Percentiles rank a stretch among this genome's conserved stretches.
Evolutionary conservation across 805 yeast genomes (phyloP).

Genomic region (Wickerhamomyces tratensis): DNA sequence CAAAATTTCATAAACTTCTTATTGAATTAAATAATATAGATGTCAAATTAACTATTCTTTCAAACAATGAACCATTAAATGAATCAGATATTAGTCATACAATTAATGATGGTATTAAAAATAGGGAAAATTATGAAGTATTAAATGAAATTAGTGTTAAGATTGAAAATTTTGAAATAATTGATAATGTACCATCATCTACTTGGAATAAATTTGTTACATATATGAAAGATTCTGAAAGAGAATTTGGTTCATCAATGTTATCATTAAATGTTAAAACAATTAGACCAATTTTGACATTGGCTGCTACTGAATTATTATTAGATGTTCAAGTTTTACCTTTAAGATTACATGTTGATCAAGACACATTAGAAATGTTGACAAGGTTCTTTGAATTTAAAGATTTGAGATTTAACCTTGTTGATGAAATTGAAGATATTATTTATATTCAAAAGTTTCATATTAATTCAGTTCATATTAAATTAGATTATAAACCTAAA

Average conservation of each 20-base stretch:
- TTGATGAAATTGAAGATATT: slow-evolving; percentile 52
- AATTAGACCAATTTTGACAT: slow-evolving; percentile 50
- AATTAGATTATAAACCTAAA: slow-evolving; percentile 87
- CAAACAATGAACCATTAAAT: slow-evolving; percentile 35
- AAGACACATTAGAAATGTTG: slow-evolving; percentile 82
- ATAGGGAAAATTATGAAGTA: slow-evolving; percentile 27
- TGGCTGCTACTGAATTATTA: slow-evolving; percentile 63
- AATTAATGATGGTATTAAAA: too few species aligned
- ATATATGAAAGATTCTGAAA: slow-evolving; percentile 53
- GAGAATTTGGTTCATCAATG: slow-evolving; percentile 65
- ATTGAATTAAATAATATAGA: slow-evolving; percentile 47
- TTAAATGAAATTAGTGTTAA: slow-evolving; percentile 39
- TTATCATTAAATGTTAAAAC: slow-evolving; percentile 40
- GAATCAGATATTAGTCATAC: slow-evolving; percentile 9
- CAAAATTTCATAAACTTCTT: slow-evolving; percentile 47
- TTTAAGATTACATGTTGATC: slow-evolving; percentile 77
- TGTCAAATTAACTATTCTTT: slow-evolving; percentile 33
- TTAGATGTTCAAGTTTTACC: slow-evolving; percentile 55
- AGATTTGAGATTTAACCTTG: slow-evolving; percentile 55
- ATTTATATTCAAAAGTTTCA: slow-evolving; percentile 60
- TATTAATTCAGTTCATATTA: slow-evolving; percentile 48
- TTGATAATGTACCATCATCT: slow-evolving; percentile 77
- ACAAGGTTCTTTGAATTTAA: slow-evolving; percentile 75
- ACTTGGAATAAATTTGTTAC: slow-evolving; percentile 85
- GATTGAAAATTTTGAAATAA: slow-evolving; percentile 46